phyloP scores from a whole-genome alignment of 768 basidiomycete genomes.

The Pilatotrama ljubarskyi region DNA sequence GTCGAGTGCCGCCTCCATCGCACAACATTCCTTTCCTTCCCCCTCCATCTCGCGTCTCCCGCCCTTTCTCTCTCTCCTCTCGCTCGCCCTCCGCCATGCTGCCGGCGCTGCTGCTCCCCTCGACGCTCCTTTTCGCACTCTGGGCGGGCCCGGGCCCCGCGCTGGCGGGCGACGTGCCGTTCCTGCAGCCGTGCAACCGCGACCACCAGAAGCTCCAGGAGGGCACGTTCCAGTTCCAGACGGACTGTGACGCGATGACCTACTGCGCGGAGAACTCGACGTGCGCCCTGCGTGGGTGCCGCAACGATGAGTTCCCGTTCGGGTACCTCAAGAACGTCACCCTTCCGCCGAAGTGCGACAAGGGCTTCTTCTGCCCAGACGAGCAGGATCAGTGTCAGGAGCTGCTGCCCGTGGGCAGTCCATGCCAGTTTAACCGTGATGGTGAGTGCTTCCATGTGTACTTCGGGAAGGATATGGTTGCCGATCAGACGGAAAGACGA shows the following conservation, averaged over 20 bases:
- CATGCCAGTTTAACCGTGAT: constrained; percentile 86
- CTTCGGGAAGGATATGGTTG: not conserved
- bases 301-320: constrained; percentile 77
- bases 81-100: constrained; percentile 9
- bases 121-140: constrained; percentile 39
- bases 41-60: not conserved
- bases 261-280: constrained; percentile 57
- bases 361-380: constrained; percentile 79
- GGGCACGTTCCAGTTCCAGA: constrained; percentile 78
- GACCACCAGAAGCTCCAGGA: constrained; percentile 66
- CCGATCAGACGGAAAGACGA: constrained; percentile 54
- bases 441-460: constrained; percentile 45
- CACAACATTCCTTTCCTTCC: constrained; percentile 11
- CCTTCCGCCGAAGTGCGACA: constrained; percentile 62
- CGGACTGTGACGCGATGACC: constrained; percentile 70
- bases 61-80: not conserved
- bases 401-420: constrained; percentile 57
- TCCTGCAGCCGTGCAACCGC: constrained; percentile 50
- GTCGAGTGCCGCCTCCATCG: not conserved
- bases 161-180: constrained; percentile 47
- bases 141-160: constrained; percentile 31
- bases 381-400: constrained; percentile 71
- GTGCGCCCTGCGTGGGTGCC: constrained; percentile 68
- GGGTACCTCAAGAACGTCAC: constrained; percentile 49
- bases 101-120: constrained; percentile 13